phyloP scores from a whole-genome alignment of 2,329 filamentous ascomycete genomes.

The Aspergillus sp. region DNA sequence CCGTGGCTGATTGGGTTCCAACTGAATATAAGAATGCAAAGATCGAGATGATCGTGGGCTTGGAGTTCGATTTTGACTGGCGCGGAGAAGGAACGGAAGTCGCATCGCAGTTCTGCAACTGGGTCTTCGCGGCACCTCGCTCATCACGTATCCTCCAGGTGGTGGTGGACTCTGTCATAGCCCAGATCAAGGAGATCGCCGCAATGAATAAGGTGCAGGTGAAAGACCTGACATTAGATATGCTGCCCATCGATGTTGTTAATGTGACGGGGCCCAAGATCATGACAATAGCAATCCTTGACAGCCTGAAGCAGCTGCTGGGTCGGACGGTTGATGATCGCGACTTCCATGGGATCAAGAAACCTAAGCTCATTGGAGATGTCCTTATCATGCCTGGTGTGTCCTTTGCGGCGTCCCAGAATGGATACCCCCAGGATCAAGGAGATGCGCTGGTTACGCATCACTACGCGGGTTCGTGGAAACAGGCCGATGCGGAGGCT shows the following conservation, averaged over 20 bases:
- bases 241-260: slow-evolving; percentile 29
- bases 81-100: slow-evolving; percentile 5
- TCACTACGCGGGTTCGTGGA: slow-evolving; percentile 24
- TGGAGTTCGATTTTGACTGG: slow-evolving; percentile 38
- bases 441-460: slow-evolving; percentile 15
- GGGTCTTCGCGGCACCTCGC: slow-evolving; percentile 24
- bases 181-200: slow-evolving; percentile 22
- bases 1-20: slow-evolving; percentile 42
- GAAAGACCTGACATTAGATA: slow-evolving; percentile 23
- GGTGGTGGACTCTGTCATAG: slow-evolving; percentile 23
- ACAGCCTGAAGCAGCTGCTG: slow-evolving; percentile 21
- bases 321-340: slow-evolving; percentile 23
- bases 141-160: slow-evolving; percentile 22
- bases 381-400: slow-evolving; percentile 29
- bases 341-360: slow-evolving; percentile 24
- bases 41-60: slow-evolving; percentile 40
- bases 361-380: slow-evolving; percentile 27
- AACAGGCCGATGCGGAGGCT: slow-evolving; percentile 19
- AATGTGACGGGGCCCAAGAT: slow-evolving; percentile 31
- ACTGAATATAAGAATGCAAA: slow-evolving; percentile 27
- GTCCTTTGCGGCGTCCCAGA: slow-evolving; percentile 28
- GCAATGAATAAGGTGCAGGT: slow-evolving; percentile 16
- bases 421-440: slow-evolving; percentile 21
- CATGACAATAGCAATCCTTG: slow-evolving; percentile 27
- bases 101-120: slow-evolving; percentile 28